Evolutionary conservation across 1,284 basidiomycete species (phyloP).

Genomic region (Trametes pubescens): DNA sequence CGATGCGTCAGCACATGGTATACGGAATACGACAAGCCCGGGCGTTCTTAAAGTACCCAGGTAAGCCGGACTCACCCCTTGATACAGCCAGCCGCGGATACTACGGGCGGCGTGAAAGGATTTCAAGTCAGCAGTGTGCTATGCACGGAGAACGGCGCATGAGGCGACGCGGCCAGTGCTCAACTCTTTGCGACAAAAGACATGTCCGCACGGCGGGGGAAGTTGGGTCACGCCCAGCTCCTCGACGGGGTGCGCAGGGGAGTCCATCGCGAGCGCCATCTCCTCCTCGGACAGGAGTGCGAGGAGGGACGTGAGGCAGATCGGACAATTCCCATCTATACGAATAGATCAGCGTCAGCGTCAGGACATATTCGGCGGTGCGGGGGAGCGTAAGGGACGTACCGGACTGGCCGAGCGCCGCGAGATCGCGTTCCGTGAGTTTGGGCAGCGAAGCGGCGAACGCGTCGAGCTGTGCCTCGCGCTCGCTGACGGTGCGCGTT

Average conservation of each 20-base stretch:
- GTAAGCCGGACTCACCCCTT: constrained; percentile 22
- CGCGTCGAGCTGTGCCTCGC: constrained; percentile 34
- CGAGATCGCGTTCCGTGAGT: constrained; percentile 53
- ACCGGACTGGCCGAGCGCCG: constrained; percentile 48
- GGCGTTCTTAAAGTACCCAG: neutral
- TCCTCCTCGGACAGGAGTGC: constrained; percentile 78
- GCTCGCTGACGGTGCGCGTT: constrained; percentile 10
- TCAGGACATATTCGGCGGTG: neutral
- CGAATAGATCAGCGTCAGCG: neutral
- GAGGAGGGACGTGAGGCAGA: constrained; percentile 71
- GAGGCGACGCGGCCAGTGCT: constrained; percentile 9
- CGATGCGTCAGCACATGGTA: neutral
- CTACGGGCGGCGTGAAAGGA: neutral
- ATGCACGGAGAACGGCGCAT: neutral
- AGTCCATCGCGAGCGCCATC: constrained; percentile 73
- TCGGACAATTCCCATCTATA: constrained; percentile 71
- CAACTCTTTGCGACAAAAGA: constrained; percentile 81
- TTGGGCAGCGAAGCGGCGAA: constrained; percentile 50
- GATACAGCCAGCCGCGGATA: constrained; percentile 29
- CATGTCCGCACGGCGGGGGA: constrained; percentile 66
- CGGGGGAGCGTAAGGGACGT: constrained; percentile 39
- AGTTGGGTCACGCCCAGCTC: constrained; percentile 73
- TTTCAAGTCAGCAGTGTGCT: neutral
- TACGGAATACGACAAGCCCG: neutral
- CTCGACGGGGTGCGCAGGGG: constrained; percentile 72